Conservation (phyloP, 768 basidiomycete species). For the Panus rudis region DNA sequence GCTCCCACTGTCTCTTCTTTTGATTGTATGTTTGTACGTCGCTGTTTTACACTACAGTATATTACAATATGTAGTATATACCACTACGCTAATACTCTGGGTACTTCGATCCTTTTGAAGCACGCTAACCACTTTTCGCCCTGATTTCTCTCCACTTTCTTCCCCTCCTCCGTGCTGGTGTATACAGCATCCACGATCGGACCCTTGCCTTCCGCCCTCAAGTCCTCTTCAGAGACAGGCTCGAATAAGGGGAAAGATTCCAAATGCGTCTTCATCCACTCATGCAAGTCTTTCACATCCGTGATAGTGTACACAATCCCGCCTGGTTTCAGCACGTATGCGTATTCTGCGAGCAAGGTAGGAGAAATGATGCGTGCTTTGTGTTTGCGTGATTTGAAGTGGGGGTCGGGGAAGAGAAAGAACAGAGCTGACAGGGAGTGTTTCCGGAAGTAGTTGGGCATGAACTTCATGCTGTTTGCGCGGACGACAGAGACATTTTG, state of each 20-base stretch:
- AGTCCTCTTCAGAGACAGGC: constrained; percentile 62
- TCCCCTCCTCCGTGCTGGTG: constrained; percentile 90
- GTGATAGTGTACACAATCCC: constrained; percentile 98
- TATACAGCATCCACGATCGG: constrained; percentile 77
- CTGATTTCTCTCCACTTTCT: constrained; percentile 88
- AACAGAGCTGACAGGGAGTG: constrained; percentile 89
- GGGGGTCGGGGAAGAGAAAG: constrained; percentile 98
- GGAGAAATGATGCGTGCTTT: constrained; percentile 98
- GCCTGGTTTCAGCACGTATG: constrained; percentile 86
- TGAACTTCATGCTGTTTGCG: constrained; percentile 97
- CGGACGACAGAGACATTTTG: constrained; percentile 91
- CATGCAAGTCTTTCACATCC: constrained; percentile 88
- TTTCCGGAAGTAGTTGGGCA: constrained; percentile 92
- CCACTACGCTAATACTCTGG: too few species aligned
- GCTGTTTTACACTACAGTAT: too few species aligned
- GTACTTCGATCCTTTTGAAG: constrained; percentile 56
- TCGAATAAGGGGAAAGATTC: constrained; percentile 84
- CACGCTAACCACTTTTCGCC: constrained; percentile 92
- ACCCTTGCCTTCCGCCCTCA: constrained; percentile 72
- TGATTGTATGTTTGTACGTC: too few species aligned
- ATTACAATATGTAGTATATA: too few species aligned
- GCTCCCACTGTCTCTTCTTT: too few species aligned
- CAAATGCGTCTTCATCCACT: constrained; percentile 94
- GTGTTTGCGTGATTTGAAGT: constrained; percentile 97
- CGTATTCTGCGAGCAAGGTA: constrained; percentile 96